phyloP scores from a whole-genome alignment of 1,284 basidiomycete species.

The Boletellus deceptivus region DNA sequence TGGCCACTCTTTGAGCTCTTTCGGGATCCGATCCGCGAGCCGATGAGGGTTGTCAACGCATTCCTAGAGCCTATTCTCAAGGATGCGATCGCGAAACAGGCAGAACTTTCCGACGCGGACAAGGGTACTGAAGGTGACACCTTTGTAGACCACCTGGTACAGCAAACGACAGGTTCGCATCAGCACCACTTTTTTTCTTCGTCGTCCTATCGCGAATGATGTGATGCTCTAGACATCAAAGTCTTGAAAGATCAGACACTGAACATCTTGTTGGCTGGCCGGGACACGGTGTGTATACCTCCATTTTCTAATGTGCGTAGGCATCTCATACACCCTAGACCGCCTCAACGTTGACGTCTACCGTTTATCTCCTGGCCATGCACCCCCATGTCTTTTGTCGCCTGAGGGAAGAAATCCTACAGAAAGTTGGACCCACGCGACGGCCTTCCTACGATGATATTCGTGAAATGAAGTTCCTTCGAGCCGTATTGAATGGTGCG shows the following conservation, averaged over 20 bases:
- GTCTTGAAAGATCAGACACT: conserved; percentile 40
- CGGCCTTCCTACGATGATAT: conserved; percentile 55
- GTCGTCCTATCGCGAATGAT: conserved; percentile 37
- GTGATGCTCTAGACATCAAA: conserved; percentile 28
- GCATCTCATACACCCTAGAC: conserved; percentile 37
- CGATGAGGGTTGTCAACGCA: conserved; percentile 40
- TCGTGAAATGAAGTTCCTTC: conserved; percentile 54
- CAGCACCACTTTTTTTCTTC: conserved; percentile 21
- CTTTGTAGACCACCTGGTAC: conserved; percentile 50
- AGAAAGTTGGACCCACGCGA: conserved; percentile 43
- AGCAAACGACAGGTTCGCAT: conserved; percentile 45
- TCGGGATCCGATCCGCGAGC: conserved; percentile 30
- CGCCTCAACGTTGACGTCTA: conserved; percentile 50
- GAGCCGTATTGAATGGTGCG: conserved; percentile 60
- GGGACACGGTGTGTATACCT: conserved; percentile 38
- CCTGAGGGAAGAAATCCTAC: conserved; percentile 55
- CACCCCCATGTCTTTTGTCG: conserved; percentile 45
- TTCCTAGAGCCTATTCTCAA: conserved; percentile 37
- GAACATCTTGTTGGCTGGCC: conserved; percentile 44
- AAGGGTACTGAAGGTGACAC: conserved; percentile 39
- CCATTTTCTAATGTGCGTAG: conserved; percentile 7
- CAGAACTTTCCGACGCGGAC: conserved; percentile 12
- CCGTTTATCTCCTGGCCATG: conserved; percentile 53
- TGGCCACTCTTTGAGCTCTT: conserved; percentile 44
- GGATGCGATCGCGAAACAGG: conserved; percentile 32